These are phyloP conservation scores for Metrosideros polymorpha DNA, from an alignment of 441 rosid species.

Conservation along the genomic window DNA sequence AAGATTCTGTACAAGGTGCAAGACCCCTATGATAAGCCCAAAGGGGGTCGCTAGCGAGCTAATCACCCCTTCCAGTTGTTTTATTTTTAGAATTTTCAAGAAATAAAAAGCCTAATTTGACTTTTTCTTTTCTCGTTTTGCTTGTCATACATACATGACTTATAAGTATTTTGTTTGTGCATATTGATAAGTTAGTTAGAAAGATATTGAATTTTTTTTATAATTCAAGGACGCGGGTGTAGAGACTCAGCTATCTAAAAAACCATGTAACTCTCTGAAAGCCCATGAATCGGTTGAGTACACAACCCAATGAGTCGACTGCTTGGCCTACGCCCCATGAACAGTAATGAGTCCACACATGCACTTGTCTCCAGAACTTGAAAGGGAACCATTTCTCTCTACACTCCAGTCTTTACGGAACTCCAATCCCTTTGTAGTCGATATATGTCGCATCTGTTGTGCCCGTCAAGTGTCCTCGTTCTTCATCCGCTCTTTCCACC, in stretches of 20 bases:
- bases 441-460: too few relatives aligned
- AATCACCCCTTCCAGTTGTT: too few relatives aligned
- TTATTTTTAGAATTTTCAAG: background rate
- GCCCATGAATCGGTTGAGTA: background rate
- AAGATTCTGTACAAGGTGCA: background rate
- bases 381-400: too few relatives aligned
- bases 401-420: too few relatives aligned
- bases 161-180: background rate
- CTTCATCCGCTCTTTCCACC: background rate
- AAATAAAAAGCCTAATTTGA: background rate
- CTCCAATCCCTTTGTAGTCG: too few relatives aligned
- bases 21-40: background rate
- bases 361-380: too few relatives aligned
- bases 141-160: background rate
- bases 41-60: background rate
- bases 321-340: too few relatives aligned
- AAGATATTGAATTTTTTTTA: background rate
- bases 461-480: too few relatives aligned
- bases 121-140: background rate
- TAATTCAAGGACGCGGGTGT: background rate
- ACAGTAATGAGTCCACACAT: too few relatives aligned
- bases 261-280: background rate
- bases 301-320: too few relatives aligned
- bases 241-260: background rate
- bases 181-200: background rate